A percentile compares a stretch with the other conserved stretches of the same genome.
Evolutionary conservation across 805 yeast species (phyloP).

Genomic region (Candida adriatica): DNA sequence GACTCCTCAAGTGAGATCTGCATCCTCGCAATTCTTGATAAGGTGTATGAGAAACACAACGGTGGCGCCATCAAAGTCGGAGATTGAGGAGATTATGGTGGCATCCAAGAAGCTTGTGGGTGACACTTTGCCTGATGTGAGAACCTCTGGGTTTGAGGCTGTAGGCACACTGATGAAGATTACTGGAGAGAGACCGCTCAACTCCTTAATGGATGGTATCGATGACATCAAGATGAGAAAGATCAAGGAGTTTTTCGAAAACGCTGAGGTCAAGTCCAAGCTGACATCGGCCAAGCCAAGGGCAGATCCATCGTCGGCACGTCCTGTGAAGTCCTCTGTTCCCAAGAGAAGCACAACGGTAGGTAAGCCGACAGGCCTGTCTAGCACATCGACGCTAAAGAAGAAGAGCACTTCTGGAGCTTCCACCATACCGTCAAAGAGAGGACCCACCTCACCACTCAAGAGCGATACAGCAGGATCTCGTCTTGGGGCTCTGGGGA

Average conservation of each 20-base stretch:
- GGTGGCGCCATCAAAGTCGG: constrained; percentile 41
- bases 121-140: constrained; percentile 80
- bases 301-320: constrained; percentile 17
- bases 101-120: constrained; percentile 55
- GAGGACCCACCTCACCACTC: constrained; percentile 67
- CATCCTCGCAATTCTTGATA: constrained; percentile 56
- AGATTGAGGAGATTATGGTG: constrained; percentile 51
- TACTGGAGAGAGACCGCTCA: constrained; percentile 67
- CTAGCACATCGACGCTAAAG: constrained; percentile 8
- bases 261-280: constrained; percentile 48
- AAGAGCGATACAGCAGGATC: constrained; percentile 32
- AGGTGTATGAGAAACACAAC: constrained; percentile 52
- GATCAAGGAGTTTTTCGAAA: constrained; percentile 50
- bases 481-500: constrained; percentile 15
- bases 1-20: constrained; percentile 76
- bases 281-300: constrained; percentile 20
- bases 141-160: constrained; percentile 69
- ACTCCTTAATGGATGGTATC: constrained; percentile 52
- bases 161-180: constrained; percentile 80
- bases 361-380: constrained; percentile 10
- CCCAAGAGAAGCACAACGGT: constrained; percentile 11
- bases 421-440: constrained; percentile 51
- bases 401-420: constrained; percentile 7
- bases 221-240: constrained; percentile 72
- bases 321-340: constrained; percentile 4